Evolutionary conservation across 495 filamentous ascomycete species (phyloP), one percentile per base, ranked within the genome.

Genomic region (Neurospora discreta): DNA sequence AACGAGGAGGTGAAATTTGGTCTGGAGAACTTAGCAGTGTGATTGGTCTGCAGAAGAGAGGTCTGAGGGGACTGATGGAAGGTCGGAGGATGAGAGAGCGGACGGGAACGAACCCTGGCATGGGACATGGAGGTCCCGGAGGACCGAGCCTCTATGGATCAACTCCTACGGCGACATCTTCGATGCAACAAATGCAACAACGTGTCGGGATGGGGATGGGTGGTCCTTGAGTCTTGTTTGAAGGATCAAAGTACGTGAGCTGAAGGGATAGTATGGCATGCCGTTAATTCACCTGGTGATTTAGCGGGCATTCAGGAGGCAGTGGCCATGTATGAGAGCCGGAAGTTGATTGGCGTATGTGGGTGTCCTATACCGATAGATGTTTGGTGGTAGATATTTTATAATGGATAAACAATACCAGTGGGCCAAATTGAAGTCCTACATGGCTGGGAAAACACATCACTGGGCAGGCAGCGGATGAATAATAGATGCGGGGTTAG

Each of bases 31-130:
- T 97, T 38, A 97, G 93, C 80, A 92, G 92, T 69, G 95, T 98
- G n/a, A 96, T 99, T 71, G 95, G 95, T 0, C 76, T 99, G 71
- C 95, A 99, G 84, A 99, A 98, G 83, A 85, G 95, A 41, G 95
- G 95, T 0, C 77, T 99, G 71, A 88, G 94, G 68, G 95, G 95
- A 0, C 80, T 99, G 78, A 97, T 98, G 95, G 95, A 99, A 81
- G 95, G 95, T 16, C 84, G 95, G 42, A 86, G 94, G 70, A 89
- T 97, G 84, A 84, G 95, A 69, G 94, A 95, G 75, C 80, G 91
- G 38, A 80, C 78, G 10, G 81, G 81, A 20, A 81, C 81, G 65
- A 77, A 76, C 33, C 58, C 73, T 11, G 20, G 69, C 33, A 18
- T 46, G 65, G 43, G 23, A 18, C 52, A 60, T 33, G 52, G 52